Evolutionary conservation across 2,329 filamentous ascomycete genomes (phyloP), one percentile per base, ranked within the genome.

Genomic region (Fusarium sp.): DNA sequence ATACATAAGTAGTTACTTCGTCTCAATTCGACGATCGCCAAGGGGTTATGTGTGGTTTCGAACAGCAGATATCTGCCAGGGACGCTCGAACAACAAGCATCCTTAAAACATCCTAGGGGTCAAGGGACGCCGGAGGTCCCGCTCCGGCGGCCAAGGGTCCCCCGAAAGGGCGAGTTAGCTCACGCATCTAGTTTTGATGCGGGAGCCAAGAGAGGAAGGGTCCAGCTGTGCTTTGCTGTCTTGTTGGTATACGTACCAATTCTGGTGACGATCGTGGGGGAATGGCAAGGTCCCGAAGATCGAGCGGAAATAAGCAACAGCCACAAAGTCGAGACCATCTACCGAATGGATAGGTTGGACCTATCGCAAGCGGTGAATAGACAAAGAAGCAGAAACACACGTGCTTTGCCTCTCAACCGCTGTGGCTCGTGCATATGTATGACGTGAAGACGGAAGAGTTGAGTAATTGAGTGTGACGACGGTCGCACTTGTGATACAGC

Each of bases 221-320:
- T 38, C 16, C 19, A 58, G 48, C 58, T 37, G 18, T 21, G 23
- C 33, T 39, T 38, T 27, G 29, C 39, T 46, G 29, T 15, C 54
- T 35, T 35, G 11, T n/a, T 18, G 25, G n/a, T 37, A 19, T 64
- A 56, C 44, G 41, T 55, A 46, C 33, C 29, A 12, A 39, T 35
- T 21, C 41, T 57, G 27, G 54, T 33, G 27, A 31, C 54, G 66
- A 73, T 73, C 52, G 46, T 73, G 57, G 41, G 38, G 42, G 15
- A 60, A 44, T 49, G 41, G 52, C 45, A 51, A 29, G 39, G 46
- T 39, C 23, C 48, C 33, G 37, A 45, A 57, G 61, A 70, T 73
- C 70, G 57, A 51, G 45, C 46, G 45, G 49, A 38, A 69, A 57
- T 52, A 48, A 65, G 39, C 56, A 29, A 42, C 9, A 58, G n/a